Percentiles rank a stretch among this genome's conserved stretches.
Evolutionary conservation across 2,329 filamentous ascomycete species (phyloP).

Genomic region (Geosmithia morbida): DNA sequence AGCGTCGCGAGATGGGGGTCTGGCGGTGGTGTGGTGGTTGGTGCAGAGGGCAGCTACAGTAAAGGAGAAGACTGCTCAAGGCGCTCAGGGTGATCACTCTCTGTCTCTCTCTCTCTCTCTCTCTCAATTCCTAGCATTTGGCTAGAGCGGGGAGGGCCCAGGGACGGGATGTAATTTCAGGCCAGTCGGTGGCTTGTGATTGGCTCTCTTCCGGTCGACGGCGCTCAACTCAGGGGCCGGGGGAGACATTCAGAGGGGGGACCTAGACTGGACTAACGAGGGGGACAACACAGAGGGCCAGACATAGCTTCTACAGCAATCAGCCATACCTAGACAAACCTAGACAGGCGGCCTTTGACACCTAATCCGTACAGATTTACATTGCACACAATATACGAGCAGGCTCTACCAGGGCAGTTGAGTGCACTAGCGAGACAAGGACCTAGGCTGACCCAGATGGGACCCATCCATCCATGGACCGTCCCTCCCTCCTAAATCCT

Average conservation of each 20-base stretch:
- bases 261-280: neutral
- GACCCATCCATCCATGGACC: neutral
- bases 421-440: neutral
- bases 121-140: neutral
- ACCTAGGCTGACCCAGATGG: neutral
- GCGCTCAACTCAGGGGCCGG: neutral
- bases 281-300: neutral
- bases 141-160: neutral
- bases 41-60: slow-evolving; percentile 3
- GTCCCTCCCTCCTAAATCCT: neutral
- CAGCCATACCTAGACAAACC: neutral
- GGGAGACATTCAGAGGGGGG: neutral
- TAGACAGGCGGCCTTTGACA: neutral
- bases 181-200: slow-evolving; percentile 13
- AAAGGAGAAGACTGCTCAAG: slow-evolving; percentile 5
- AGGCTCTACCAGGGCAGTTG: neutral
- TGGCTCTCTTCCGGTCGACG: neutral
- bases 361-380: neutral
- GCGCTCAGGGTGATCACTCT: slow-evolving; percentile 1
- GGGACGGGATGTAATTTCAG: slow-evolving; percentile 14
- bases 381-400: too few species aligned
- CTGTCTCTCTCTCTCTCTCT: neutral
- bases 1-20: neutral
- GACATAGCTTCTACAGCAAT: neutral
- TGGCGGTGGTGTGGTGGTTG: neutral